phyloP scores from a whole-genome alignment of 2,329 filamentous ascomycete species.

The Drechslerella dactyloides region DNA sequence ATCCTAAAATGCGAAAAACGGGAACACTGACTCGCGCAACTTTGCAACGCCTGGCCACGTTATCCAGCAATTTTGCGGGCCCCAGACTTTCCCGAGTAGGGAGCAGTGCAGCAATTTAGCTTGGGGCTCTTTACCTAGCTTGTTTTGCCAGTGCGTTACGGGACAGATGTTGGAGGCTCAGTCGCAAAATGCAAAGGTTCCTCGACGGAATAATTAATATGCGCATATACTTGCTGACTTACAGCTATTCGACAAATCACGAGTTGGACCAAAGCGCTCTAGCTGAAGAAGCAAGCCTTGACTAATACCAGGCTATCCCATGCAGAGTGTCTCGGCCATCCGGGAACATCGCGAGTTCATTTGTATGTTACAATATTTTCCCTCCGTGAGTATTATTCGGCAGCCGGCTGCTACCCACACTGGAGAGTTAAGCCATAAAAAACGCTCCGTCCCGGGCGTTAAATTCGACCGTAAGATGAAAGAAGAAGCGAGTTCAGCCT shows the following conservation, averaged over 20 bases:
- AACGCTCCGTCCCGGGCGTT: conserved; percentile 39
- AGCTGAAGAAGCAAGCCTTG: background rate
- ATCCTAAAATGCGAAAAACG: background rate
- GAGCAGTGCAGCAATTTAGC: too few species aligned
- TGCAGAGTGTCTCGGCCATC: conserved; percentile 24
- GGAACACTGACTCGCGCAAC: conserved; percentile 1
- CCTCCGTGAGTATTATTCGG: too few species aligned
- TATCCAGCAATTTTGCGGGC: background rate
- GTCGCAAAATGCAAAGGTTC: background rate
- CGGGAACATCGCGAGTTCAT: conserved; percentile 18
- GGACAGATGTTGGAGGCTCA: too few species aligned
- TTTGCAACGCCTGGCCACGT: background rate
- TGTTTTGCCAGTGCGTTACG: too few species aligned
- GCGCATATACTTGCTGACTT: background rate
- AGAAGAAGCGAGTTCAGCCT: conserved; percentile 1
- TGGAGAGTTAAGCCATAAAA: too few species aligned
- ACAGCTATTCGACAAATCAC: conserved; percentile 21
- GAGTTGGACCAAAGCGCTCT: conserved; percentile 8
- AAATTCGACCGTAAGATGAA: conserved; percentile 43
- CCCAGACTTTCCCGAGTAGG: background rate
- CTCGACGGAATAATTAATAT: background rate
- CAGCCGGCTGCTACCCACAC: conserved; percentile 24
- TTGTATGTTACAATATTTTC: conserved; percentile 9
- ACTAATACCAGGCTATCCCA: conserved; percentile 11
- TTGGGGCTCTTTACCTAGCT: background rate